Evolutionary conservation across 768 basidiomycete species (phyloP).

Genomic region (Fistulinella prunicolor): DNA sequence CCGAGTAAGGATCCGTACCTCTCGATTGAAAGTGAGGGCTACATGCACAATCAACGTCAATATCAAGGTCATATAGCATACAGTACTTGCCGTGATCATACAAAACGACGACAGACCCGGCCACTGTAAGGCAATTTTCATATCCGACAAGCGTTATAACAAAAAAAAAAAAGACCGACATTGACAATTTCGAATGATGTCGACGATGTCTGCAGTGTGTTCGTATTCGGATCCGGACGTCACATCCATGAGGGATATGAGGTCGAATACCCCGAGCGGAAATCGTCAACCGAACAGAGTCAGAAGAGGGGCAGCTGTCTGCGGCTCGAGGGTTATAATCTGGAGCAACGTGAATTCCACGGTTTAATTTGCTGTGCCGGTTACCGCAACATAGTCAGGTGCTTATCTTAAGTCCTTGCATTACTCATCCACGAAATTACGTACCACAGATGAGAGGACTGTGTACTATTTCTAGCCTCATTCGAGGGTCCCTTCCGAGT

Average conservation of each 20-base stretch:
- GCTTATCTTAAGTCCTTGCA: too few relatives aligned
- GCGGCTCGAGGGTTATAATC: too few relatives aligned
- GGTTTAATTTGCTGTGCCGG: too few relatives aligned
- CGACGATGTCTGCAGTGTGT: constrained; percentile 2
- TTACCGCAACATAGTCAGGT: too few relatives aligned
- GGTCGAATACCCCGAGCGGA: neutral
- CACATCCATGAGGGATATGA: neutral
- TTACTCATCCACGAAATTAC: too few relatives aligned
- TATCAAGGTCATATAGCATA: neutral
- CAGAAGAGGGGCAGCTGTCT: too few relatives aligned
- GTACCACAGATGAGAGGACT: too few relatives aligned
- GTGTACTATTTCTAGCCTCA: too few relatives aligned
- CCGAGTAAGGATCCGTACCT: constrained; percentile 7
- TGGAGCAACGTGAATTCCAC: too few relatives aligned
- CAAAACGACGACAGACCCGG: constrained; percentile 7
- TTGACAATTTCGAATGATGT: constrained; percentile 9
- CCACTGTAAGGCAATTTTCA: constrained; percentile 1
- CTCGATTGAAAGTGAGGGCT: constrained; percentile 17
- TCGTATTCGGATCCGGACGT: neutral
- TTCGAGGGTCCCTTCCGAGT: too few relatives aligned
- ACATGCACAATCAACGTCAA: neutral
- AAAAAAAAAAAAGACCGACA: constrained; percentile 1
- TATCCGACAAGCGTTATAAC: neutral
- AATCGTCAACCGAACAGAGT: neutral
- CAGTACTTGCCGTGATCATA: constrained; percentile 19